These are phyloP conservation scores for Corchorus capsularis DNA, from an alignment of 345 rosid species.

Conservation along the genomic window DNA sequence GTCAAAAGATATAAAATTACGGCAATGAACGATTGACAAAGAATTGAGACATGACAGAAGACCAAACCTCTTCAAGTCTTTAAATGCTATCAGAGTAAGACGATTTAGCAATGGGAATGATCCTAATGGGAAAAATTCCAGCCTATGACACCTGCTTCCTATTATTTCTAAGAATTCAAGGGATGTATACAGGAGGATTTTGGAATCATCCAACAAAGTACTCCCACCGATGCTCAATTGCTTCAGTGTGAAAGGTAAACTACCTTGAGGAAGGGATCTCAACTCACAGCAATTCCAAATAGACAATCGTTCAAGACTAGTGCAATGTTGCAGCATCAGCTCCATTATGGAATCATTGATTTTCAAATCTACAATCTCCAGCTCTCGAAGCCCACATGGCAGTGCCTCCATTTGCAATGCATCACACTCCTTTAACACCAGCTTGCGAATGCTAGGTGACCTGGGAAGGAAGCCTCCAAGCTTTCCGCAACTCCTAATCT, in stretches of 20 bases:
- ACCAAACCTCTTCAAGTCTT: not conserved
- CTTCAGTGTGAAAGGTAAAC: not conserved
- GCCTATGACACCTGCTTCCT: not conserved
- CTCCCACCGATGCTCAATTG: not conserved
- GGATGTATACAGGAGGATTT: slow-evolving; percentile 1
- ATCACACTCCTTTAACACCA: not conserved
- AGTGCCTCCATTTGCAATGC: not conserved
- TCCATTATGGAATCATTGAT: not conserved
- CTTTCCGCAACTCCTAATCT: not conserved
- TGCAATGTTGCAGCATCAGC: not conserved
- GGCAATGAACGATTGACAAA: not conserved
- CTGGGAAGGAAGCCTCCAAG: not conserved
- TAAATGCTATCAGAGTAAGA: not conserved
- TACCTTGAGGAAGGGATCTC: not conserved
- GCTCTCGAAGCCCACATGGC: not conserved
- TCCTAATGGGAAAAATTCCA: slow-evolving; percentile 2
- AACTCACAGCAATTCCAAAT: not conserved
- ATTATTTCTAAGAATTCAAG: not conserved
- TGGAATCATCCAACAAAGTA: not conserved
- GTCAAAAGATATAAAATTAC: not conserved
- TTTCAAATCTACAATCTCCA: not conserved
- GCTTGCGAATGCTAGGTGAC: not conserved
- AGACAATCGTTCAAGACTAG: not conserved
- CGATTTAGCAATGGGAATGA: not conserved
- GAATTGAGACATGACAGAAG: not conserved